These are phyloP conservation scores for Pichia sp. DNA, from an alignment of 1,139 yeast genomes.

Conservation along the genomic window DNA sequence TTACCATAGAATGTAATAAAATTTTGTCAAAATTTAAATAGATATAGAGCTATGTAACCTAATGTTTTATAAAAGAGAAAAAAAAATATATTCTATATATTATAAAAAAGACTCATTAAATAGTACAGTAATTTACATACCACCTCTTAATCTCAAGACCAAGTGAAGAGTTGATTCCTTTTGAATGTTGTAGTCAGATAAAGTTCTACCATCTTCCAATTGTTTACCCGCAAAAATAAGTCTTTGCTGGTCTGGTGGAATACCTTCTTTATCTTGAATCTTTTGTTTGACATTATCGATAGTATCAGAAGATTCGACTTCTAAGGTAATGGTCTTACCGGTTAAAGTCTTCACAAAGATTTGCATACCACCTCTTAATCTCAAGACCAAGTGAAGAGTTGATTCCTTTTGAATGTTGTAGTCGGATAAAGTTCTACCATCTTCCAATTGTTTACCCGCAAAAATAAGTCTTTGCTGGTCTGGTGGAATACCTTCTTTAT, in stretches of 20 bases:
- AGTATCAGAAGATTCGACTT: conserved; percentile 80
- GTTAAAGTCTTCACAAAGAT: conserved; percentile 74
- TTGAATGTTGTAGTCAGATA: conserved; percentile 74
- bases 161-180: conserved; percentile 70
- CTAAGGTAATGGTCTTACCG: conserved; percentile 73
- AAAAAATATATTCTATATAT: not conserved
- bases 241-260: conserved; percentile 84
- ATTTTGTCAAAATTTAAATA: conserved; percentile 12
- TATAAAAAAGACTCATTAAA: not conserved
- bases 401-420: conserved; percentile 91
- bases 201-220: conserved; percentile 77
- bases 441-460: conserved; percentile 85
- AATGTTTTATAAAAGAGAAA: not conserved
- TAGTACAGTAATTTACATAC: conserved; percentile 50
- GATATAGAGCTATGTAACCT: not conserved
- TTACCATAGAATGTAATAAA: conserved; percentile 33
- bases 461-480: conserved; percentile 81
- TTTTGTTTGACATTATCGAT: conserved; percentile 79
- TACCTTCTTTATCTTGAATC: conserved; percentile 83
- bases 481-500: conserved; percentile 84
- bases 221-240: conserved; percentile 84
- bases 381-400: conserved; percentile 74
- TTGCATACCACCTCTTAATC: conserved; percentile 78
- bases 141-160: conserved; percentile 70
- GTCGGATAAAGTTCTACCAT: conserved; percentile 81